Evolutionary conservation across 2,329 filamentous ascomycete species (phyloP).

Genomic region (Ophiostoma himal-ulmi): DNA sequence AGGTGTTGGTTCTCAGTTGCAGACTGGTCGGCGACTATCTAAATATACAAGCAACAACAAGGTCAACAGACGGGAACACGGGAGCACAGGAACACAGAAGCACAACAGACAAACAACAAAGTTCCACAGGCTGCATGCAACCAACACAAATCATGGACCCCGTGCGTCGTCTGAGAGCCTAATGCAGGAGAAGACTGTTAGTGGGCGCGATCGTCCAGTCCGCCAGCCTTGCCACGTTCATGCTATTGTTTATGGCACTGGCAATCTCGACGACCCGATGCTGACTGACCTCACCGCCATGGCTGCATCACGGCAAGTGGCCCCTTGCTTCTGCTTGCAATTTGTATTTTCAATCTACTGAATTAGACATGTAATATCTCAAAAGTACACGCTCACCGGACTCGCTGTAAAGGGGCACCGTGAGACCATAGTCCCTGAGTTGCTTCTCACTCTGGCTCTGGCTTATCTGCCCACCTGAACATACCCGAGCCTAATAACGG

Average conservation of each 20-base stretch:
- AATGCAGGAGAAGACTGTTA: neutral
- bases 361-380: neutral
- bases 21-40: neutral
- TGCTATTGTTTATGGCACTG: neutral
- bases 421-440: neutral
- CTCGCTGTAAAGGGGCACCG: slow-evolving; percentile 3
- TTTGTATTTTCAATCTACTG: neutral
- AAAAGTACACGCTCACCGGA: neutral
- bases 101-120: neutral
- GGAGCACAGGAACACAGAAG: neutral
- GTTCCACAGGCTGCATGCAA: neutral
- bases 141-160: neutral
- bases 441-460: neutral
- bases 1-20: neutral
- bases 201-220: neutral
- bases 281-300: neutral
- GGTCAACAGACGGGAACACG: neutral
- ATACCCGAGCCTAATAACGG: slow-evolving; percentile 12
- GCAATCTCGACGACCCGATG: too few relatives aligned
- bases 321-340: neutral
- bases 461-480: slow-evolving; percentile 7
- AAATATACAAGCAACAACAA: neutral
- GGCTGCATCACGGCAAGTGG: neutral
- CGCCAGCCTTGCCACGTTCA: neutral
- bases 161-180: neutral